phyloP scores from a whole-genome alignment of 164 flowering plant species.

The Vitis rupestris region DNA sequence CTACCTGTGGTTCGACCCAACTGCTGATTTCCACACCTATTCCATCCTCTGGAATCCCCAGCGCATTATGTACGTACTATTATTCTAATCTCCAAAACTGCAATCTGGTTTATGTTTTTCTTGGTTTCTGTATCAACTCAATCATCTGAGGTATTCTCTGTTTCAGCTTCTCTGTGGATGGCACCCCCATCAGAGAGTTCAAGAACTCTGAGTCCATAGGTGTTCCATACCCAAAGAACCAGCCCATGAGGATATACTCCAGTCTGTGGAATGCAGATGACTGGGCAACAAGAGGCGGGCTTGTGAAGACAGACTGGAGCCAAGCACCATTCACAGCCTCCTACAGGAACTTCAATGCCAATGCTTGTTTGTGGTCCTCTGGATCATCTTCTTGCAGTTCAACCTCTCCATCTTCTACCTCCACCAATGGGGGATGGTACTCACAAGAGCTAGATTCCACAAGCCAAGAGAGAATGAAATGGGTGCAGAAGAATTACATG shows the following conservation, averaged over 20 bases:
- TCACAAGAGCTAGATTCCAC: conserved; percentile 2
- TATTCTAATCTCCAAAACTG: no score
- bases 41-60: conserved; percentile 28
- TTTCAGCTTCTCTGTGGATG: background rate
- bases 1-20: conserved; percentile 29
- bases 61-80: conserved; percentile 11
- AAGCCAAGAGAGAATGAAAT: background rate
- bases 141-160: no score
- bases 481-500: background rate
- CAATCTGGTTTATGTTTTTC: no score
- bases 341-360: background rate
- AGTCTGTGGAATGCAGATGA: background rate
- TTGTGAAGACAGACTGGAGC: no score
- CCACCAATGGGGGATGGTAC: background rate
- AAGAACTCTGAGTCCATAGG: conserved; percentile 7
- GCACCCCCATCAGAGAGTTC: conserved; percentile 6
- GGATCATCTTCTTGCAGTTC: no score
- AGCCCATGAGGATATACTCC: conserved; percentile 6
- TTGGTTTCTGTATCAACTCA: no score
- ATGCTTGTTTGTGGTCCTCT: background rate
- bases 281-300: background rate
- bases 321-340: background rate
- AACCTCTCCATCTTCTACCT: no score
- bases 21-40: conserved; percentile 26
- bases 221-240: conserved; percentile 2